Evolutionary conservation across 116 monocot species (phyloP), one percentile per base, ranked within the genome.

Genomic region (Trichopus zeylanicus): DNA sequence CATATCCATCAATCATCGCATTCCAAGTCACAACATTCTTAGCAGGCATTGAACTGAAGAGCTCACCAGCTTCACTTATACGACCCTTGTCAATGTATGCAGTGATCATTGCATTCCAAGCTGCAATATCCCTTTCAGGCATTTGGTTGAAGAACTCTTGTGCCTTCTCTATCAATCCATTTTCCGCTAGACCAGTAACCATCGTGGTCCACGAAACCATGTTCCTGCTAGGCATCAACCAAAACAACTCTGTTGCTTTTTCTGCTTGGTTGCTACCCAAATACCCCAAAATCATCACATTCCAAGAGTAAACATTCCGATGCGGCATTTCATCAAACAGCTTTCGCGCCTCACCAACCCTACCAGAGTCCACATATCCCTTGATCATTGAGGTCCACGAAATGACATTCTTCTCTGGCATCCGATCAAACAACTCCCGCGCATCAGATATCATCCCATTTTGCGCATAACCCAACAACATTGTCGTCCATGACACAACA

Each of bases 351-450:
- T 63, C 67, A 6, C 30, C 59, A 15, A 70, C 26, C 3, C 18
- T 6, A 22, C 66, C 70, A 60, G 18, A 31, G 20, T 80, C 80
- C 0, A 70, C 39, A 10, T 48, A 74, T 4, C 16, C 70, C 55
- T 63, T 80, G 2, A 80, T 62, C 80, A 80, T 80, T 16, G 64
- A 70, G 0, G 80, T 80, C 80, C 80, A 80, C 22, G 74, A 60
- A 2, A 79, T 70, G 3, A 79, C 62, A 46, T 70, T 79, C 57
- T 60, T 74, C 62, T 79, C 70, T 1, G 73, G 79, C 81, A 72
- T 81, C 35, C 11, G 37, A 42, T 81, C 68, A 25, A 81, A 81
- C 3, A 81, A 15, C 49, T 53, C 29, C 0, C 69, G 48, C 0
- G 76, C 81, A 4, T 76, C 69, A 18, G 16, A 18, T 3, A 81